Evolutionary conservation across 768 basidiomycete species (phyloP), one percentile per base, ranked within the genome.

Genomic region (Collybiopsis luxurians): DNA sequence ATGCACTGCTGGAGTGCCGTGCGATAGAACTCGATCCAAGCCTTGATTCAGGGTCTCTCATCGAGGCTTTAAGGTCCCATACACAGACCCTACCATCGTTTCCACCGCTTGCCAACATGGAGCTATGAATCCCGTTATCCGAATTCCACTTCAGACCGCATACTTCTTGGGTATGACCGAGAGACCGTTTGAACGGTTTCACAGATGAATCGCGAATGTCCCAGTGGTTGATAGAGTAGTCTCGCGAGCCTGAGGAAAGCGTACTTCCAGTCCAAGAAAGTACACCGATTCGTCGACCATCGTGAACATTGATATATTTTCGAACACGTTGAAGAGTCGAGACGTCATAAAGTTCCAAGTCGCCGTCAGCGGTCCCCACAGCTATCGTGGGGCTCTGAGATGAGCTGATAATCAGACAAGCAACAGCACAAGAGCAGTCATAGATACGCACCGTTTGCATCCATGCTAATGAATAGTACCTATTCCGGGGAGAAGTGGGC

Each of bases 31-130:
- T 45, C n/a, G n/a, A 43, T 9, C 53, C 31, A 9, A 17, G 24
- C 4, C 56, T 34, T 2, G 66, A 53, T 1, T 64, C 64, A 0
- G 67, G 62, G 28, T 50, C 52, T 17, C 72, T 44, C 13, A 31
- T 28, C 6, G 76, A 77, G 13, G 80, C 82, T 55, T 82, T 76
- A 36, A 83, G 73, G 61, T 89, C 87, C 84, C 88, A 90, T 42
- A 90, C 85, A 60, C 84, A 85, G 13, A 90, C 81, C 71, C 88
- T 89, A 72, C 90, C 90, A 70, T 90, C 89, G 64, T 90, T 90
- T 0, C 89, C 89, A 3, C 89, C 89, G 47, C 81, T 84, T 15
- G 89, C 89, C 9, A 90, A 73, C 21, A 75, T 65, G 2, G 76
- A 75, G 7, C 69, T 68, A 60, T 77, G 64, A 50, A 71, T 58